phyloP scores from a whole-genome alignment of 257 asterid genomes.

The Solanum dulcamara region DNA sequence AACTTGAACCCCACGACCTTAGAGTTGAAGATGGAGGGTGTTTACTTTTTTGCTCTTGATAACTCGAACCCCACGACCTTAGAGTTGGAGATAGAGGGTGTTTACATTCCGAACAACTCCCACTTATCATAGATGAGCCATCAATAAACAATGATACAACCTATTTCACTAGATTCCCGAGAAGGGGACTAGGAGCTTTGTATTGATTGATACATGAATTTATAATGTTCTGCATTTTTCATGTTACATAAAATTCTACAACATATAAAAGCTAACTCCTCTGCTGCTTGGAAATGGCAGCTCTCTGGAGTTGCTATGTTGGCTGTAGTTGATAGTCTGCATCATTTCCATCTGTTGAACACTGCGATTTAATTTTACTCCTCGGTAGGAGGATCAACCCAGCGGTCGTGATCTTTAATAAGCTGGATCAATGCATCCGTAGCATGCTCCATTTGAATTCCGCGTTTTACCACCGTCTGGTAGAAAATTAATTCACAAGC shows the following conservation, averaged over 20 bases:
- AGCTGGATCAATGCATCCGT: conserved; percentile 79
- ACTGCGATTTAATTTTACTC: conserved; percentile 16
- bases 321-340: not conserved
- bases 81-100: no score
- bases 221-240: not conserved
- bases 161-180: not conserved
- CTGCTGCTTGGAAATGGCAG: not conserved
- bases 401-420: conserved; percentile 70
- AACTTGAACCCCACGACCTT: no score
- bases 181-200: not conserved
- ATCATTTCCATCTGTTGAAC: not conserved
- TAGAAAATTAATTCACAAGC: not conserved
- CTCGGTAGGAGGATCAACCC: conserved; percentile 73
- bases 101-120: no score
- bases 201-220: not conserved
- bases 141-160: not conserved
- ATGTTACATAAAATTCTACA: not conserved
- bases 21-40: no score
- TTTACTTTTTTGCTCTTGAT: no score
- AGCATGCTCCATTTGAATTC: conserved; percentile 61
- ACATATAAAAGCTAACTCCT: not conserved
- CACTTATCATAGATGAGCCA: not conserved
- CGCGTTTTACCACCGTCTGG: conserved; percentile 74
- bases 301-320: not conserved
- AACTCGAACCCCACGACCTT: no score